Base-by-base conservation (phyloP, 2,329 filamentous ascomycete species). In the Cercospora beticola region DNA sequence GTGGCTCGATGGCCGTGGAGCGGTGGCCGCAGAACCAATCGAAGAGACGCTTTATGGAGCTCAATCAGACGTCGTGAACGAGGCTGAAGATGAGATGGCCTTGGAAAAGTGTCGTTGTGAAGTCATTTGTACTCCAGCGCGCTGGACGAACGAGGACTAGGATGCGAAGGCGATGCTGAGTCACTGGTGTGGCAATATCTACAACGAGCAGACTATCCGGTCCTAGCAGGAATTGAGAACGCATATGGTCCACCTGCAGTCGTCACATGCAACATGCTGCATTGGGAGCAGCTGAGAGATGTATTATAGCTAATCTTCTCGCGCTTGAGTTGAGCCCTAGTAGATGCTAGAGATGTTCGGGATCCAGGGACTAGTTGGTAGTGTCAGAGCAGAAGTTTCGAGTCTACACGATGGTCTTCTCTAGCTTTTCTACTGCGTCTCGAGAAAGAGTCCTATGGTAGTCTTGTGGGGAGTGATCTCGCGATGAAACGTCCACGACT, bases 1-100 rank as follows among this genome's bases (percentile, higher is more conserved):
- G n/a, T 62, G 61, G 31, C 49, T 70, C 23, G 64, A 62, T 57
- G 72, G 26, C 3, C 26, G 60, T 9, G 36, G 61, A 14, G 61
- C 26, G 40, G 61, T 62, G 21, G 40, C 8, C 10, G n/a, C 26
- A 30, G 36, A 62, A 46, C 6, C 18, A 5, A 7, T 21, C 16
- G 30, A 33, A 14, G 43, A 31, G 26, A 8, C 33, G 40, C 49
- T 56, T 54, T 23, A 28, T 16, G 12, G 23, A 16, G 21, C 5
- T 14, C 2, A 54, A n/a, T 5, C 5, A 14, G 49, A 28, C 2
- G 58, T n/a, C 12, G 36, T 8, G 18, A 23, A n/a, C 33, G 33
- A 46, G 23, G 16, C 18, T 23, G 36, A 46, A 18, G 16, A n/a
- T 49, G 59, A 62, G n/a, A 4, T n/a, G 14, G 59, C 7, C 14